Evolutionary conservation across 768 basidiomycete genomes (phyloP).

Genomic region (Rhodotorula sphaerocarpa): DNA sequence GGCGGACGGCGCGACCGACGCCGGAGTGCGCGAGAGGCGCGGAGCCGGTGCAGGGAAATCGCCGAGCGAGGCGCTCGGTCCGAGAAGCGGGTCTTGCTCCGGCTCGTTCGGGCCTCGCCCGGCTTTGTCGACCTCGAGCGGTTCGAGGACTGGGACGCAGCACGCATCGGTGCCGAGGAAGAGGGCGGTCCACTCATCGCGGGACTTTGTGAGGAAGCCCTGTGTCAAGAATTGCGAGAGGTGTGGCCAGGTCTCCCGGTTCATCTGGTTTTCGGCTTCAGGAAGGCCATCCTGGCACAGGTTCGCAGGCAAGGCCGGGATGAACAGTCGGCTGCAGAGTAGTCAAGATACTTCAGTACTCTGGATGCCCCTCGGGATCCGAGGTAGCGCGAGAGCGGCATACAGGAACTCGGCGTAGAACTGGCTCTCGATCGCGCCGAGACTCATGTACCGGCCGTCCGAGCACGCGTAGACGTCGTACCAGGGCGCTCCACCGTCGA

Average conservation of each 20-base stretch:
- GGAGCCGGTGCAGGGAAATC: constrained; percentile 8
- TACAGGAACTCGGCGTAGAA: constrained; percentile 35
- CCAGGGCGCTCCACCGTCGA: constrained; percentile 69
- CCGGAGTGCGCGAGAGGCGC: neutral
- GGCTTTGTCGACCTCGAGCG: constrained; percentile 28
- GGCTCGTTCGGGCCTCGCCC: constrained; percentile 12
- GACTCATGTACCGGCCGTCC: constrained; percentile 65
- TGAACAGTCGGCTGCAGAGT: constrained; percentile 1
- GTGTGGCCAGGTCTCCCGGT: constrained; percentile 33
- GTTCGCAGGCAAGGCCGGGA: neutral
- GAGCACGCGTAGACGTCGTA: constrained; percentile 66
- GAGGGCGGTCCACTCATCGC: constrained; percentile 61
- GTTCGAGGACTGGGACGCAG: constrained; percentile 35
- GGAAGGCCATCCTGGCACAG: neutral
- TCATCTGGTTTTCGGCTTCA: constrained; percentile 11
- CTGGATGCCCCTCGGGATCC: too few relatives aligned
- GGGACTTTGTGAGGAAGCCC: constrained; percentile 56
- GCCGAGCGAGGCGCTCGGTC: neutral
- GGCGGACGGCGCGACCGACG: too few relatives aligned
- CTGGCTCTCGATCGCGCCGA: constrained; percentile 42
- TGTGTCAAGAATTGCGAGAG: constrained; percentile 50
- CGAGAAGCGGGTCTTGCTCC: neutral
- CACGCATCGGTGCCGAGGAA: constrained; percentile 54
- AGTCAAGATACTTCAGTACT: neutral
- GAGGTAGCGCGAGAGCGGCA: neutral